Percentiles rank a stretch among this genome's conserved stretches.
These are phyloP conservation scores for Polytrichum commune DNA, from an alignment of 225 moss, liverwort and hornwort genomes.

Conservation along the genomic window DNA sequence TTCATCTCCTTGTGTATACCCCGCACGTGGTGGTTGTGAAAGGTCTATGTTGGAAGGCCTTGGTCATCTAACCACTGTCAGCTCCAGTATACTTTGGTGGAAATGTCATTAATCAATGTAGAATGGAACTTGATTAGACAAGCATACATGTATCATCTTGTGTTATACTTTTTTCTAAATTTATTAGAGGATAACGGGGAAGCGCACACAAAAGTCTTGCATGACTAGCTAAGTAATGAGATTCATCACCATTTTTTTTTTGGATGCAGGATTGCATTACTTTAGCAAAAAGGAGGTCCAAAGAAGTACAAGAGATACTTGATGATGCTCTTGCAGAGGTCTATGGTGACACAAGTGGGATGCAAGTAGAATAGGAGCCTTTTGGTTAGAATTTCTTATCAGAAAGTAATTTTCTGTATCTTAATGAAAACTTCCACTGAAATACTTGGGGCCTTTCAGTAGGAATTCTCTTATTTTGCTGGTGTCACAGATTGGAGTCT, in stretches of 20 bases:
- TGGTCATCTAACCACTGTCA: neutral
- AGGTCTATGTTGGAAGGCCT: neutral
- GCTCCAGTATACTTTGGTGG: neutral
- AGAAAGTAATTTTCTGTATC: neutral
- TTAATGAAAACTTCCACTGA: no score
- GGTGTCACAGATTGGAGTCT: no score
- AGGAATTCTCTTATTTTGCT: no score
- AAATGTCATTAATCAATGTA: neutral
- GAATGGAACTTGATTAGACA: no score
- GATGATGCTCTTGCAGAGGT: slow-evolving; percentile 57
- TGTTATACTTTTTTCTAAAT: no score
- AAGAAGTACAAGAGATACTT: slow-evolving; percentile 65
- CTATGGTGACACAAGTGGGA: slow-evolving; percentile 18
- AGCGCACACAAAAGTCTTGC: no score
- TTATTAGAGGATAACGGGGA: no score
- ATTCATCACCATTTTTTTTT: neutral
- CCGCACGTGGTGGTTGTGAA: neutral
- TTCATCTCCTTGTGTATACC: slow-evolving; percentile 3
- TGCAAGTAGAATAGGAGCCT: slow-evolving; percentile 38
- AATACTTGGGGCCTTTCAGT: no score
- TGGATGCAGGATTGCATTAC: slow-evolving; percentile 74
- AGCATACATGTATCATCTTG: no score
- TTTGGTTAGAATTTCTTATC: neutral
- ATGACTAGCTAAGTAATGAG: no score
- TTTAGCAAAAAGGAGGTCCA: slow-evolving; percentile 59